Evolutionary conservation across 805 yeast genomes (phyloP).

Genomic region (Candida jianshihensis): DNA sequence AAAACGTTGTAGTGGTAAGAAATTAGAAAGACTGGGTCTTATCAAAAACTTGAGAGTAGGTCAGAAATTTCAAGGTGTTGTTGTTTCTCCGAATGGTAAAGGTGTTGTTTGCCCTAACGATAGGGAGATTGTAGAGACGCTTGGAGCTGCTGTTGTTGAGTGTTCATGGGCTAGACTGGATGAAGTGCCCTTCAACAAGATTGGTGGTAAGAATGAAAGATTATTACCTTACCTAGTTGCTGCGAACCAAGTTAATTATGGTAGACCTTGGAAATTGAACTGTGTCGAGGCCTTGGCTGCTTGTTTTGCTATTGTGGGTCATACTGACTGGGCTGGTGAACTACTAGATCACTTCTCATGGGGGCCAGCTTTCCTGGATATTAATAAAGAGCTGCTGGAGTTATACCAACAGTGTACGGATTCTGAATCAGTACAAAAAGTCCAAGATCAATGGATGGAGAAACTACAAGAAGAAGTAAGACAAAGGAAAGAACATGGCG

Average conservation of each 20-base stretch:
- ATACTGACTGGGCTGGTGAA: conserved; percentile 77
- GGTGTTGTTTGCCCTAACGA: conserved; percentile 89
- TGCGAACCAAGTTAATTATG: conserved; percentile 95
- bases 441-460: conserved; percentile 70
- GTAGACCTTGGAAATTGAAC: conserved; percentile 90
- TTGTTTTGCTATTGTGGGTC: conserved; percentile 91
- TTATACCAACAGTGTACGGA: conserved; percentile 78
- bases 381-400: conserved; percentile 72
- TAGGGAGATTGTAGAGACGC: conserved; percentile 59
- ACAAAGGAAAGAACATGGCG: conserved; percentile 48
- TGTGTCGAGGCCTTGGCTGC: conserved; percentile 98
- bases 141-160: conserved; percentile 97
- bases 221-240: conserved; percentile 88
- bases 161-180: conserved; percentile 98
- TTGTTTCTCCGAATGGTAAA: conserved; percentile 90
- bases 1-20: conserved; percentile 93
- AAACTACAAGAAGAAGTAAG: conserved; percentile 58
- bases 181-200: conserved; percentile 88
- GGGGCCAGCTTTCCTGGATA: conserved; percentile 83
- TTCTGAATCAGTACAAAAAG: conserved; percentile 59
- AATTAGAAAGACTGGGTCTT: conserved; percentile 79
- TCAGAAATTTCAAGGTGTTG: conserved; percentile 84
- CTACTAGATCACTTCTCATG: conserved; percentile 79
- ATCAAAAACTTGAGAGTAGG: conserved; percentile 81
- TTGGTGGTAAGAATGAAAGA: conserved; percentile 87